Conservation (phyloP, 1,284 basidiomycete genomes). For the Naganishia sp. region DNA sequence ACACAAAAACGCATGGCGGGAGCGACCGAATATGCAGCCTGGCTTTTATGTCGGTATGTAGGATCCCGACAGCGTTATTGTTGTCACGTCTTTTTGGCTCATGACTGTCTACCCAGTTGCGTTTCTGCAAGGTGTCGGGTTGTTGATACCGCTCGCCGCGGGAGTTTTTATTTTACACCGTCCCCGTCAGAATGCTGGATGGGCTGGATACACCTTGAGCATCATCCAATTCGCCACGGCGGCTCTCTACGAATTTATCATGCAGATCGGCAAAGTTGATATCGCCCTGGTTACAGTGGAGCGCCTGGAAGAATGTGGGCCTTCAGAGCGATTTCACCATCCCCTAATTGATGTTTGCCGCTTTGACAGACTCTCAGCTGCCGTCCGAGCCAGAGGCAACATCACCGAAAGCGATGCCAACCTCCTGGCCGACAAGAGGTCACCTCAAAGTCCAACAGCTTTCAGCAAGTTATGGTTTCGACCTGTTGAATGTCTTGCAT, state of each 20-base stretch:
- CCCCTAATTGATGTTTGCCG: neutral
- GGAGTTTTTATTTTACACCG: slow-evolving; percentile 54
- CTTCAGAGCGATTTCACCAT: neutral
- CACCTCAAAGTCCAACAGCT: slow-evolving; percentile 66
- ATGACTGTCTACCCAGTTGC: neutral
- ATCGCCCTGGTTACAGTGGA: slow-evolving; percentile 38
- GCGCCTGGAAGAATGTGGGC: slow-evolving; percentile 30
- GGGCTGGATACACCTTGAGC: slow-evolving; percentile 55
- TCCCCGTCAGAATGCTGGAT: slow-evolving; percentile 45
- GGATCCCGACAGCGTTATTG: too few species aligned
- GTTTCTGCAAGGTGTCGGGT: slow-evolving; percentile 45
- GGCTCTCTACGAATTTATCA: slow-evolving; percentile 40
- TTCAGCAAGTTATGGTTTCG: slow-evolving; percentile 66
- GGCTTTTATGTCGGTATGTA: slow-evolving; percentile 43
- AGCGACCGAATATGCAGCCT: slow-evolving; percentile 20
- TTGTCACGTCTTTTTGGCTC: too few species aligned
- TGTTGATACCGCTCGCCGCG: slow-evolving; percentile 44
- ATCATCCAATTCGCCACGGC: slow-evolving; percentile 51
- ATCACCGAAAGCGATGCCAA: slow-evolving; percentile 52
- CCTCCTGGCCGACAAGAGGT: slow-evolving; percentile 68
- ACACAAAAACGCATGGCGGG: slow-evolving; percentile 16
- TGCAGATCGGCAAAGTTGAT: slow-evolving; percentile 38
- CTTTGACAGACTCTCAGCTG: slow-evolving; percentile 41
- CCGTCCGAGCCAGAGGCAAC: slow-evolving; percentile 34
- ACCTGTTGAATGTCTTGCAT: slow-evolving; percentile 71